These are phyloP conservation scores for Linum trigynum DNA, from an alignment of 345 rosid species.

Conservation along the genomic window DNA sequence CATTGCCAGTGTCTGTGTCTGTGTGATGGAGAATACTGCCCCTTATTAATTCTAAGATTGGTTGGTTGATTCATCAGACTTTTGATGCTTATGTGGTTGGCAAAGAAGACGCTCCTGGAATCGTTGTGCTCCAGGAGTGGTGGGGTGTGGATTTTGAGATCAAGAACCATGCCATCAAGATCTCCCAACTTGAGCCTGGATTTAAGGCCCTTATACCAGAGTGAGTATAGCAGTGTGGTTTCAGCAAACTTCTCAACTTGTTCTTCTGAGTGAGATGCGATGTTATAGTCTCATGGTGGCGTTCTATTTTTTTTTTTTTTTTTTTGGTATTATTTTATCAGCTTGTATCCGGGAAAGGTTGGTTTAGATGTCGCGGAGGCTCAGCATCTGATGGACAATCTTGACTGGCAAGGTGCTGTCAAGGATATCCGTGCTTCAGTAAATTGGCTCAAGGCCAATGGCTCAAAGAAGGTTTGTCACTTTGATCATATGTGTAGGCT, in stretches of 20 bases:
- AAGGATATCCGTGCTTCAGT: conserved; percentile 81
- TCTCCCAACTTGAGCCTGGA: conserved; percentile 71
- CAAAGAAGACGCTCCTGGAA: conserved; percentile 82
- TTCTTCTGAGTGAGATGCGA: background rate
- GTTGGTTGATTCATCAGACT: conserved; percentile 30
- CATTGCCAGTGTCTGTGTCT: too few species aligned
- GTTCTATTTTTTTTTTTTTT: background rate
- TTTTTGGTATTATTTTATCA: conserved; percentile 14
- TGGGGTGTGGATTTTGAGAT: conserved; percentile 97
- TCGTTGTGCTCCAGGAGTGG: conserved; percentile 94
- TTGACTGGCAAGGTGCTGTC: conserved; percentile 92
- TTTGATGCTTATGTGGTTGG: conserved; percentile 93
- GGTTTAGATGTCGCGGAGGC: conserved; percentile 90
- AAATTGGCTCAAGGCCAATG: conserved; percentile 84
- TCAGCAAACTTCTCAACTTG: background rate
- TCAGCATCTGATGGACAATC: conserved; percentile 82
- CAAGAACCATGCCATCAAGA: conserved; percentile 82
- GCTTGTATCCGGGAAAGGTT: conserved; percentile 90
- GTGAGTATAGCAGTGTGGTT: conserved; percentile 21
- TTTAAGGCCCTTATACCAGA: conserved; percentile 87
- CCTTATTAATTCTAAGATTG: too few species aligned
- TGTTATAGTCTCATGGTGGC: background rate
- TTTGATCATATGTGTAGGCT: background rate
- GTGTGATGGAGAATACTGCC: too few species aligned
- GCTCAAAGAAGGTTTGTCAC: conserved; percentile 61